These are phyloP conservation scores for Aspergillus ochraceus DNA, from an alignment of 2,329 filamentous ascomycete genomes.

Conservation along the genomic window DNA sequence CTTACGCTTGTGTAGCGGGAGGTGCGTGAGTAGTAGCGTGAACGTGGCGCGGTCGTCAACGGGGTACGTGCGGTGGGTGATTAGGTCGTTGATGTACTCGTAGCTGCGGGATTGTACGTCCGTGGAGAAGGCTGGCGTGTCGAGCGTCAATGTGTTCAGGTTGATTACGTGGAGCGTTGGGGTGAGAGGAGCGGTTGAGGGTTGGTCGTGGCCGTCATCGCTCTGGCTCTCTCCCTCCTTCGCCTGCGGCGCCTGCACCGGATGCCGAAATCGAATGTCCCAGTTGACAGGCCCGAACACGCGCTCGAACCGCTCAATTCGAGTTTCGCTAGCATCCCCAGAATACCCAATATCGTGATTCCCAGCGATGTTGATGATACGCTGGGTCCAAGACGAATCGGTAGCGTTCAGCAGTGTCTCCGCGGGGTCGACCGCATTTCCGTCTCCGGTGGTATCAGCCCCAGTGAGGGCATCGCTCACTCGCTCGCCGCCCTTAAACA, in stretches of 20 bases:
- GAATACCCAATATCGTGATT: constrained; percentile 98
- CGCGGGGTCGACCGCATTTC: constrained; percentile 49
- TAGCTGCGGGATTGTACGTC: constrained; percentile 76
- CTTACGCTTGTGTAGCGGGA: constrained; percentile 80
- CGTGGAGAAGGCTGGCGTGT: constrained; percentile 70
- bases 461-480: constrained; percentile 52
- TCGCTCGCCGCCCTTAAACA: constrained; percentile 68
- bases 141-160: constrained; percentile 91
- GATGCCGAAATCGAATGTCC: constrained; percentile 73
- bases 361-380: constrained; percentile 85
- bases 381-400: constrained; percentile 64
- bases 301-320: constrained; percentile 77
- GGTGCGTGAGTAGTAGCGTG: constrained; percentile 86
- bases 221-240: neutral
- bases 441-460: constrained; percentile 35
- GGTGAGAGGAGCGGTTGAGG: neutral
- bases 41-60: constrained; percentile 66
- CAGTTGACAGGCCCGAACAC: constrained; percentile 89
- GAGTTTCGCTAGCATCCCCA: constrained; percentile 77
- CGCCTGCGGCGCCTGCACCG: constrained; percentile 29
- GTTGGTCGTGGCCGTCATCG: no score
- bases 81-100: constrained; percentile 64
- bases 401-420: constrained; percentile 13
- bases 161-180: constrained; percentile 78
- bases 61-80: constrained; percentile 55